Conservation (phyloP, 2,329 filamentous ascomycete genomes). For the Stachybotrys echinatus region DNA sequence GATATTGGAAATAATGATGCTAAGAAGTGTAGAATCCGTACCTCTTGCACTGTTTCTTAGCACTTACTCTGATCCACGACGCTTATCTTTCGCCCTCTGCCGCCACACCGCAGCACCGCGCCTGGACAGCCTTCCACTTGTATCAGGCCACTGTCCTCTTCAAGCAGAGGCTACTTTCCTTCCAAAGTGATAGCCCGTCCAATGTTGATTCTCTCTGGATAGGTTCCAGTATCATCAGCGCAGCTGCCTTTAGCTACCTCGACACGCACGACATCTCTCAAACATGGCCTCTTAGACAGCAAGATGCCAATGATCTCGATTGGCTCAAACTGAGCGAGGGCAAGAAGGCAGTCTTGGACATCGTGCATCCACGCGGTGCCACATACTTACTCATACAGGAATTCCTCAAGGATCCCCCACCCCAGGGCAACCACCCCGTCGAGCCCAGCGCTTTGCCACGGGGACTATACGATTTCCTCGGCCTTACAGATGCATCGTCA, state of each 20-base stretch:
- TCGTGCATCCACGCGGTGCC: slow-evolving; percentile 40
- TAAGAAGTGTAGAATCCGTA: slow-evolving; percentile 35
- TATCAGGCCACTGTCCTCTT: slow-evolving; percentile 43
- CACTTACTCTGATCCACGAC: slow-evolving; percentile 49
- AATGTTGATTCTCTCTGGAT: slow-evolving; percentile 44
- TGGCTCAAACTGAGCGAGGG: slow-evolving; percentile 55
- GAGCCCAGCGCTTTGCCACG: slow-evolving; percentile 19
- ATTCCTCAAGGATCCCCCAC: slow-evolving; percentile 3
- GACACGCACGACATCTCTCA: slow-evolving; percentile 34
- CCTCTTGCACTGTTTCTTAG: slow-evolving; percentile 48
- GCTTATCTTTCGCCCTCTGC: slow-evolving; percentile 27
- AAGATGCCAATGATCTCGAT: slow-evolving; percentile 38
- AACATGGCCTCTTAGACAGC: slow-evolving; percentile 50
- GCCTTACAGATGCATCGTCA: slow-evolving; percentile 12
- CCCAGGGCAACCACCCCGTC: slow-evolving; percentile 9
- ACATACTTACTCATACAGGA: slow-evolving; percentile 30
- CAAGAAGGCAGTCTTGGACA: slow-evolving; percentile 47
- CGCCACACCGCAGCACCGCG: slow-evolving; percentile 12
- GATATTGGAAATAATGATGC: background rate
- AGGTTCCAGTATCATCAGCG: slow-evolving; percentile 39
- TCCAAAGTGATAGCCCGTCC: slow-evolving; percentile 18
- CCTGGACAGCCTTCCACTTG: slow-evolving; percentile 38
- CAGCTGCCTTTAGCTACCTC: slow-evolving; percentile 37
- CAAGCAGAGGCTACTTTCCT: slow-evolving; percentile 31
- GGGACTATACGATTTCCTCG: slow-evolving; percentile 22